Conservation (phyloP, 2,329 filamentous ascomycete genomes). For the Dryadomyces quercivorus region DNA sequence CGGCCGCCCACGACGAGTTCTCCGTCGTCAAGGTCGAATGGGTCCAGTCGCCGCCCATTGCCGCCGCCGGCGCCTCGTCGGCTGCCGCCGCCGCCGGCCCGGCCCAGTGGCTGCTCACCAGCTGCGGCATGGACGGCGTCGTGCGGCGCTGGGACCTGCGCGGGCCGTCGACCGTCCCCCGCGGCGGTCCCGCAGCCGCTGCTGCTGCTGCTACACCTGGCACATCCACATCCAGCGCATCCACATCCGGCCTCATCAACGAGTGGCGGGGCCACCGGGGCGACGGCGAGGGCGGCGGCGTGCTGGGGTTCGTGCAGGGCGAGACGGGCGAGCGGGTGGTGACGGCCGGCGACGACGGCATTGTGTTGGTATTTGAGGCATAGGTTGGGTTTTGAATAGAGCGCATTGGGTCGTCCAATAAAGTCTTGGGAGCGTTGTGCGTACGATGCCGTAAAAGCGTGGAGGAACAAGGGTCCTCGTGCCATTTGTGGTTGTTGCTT, state of each 20-base stretch:
- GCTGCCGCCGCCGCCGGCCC: conserved; percentile 20
- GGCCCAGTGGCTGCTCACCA: conserved; percentile 59
- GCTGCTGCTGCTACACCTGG: neutral
- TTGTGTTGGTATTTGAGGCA: conserved; percentile 56
- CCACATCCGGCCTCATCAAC: conserved; percentile 47
- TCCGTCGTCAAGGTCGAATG: conserved; percentile 92
- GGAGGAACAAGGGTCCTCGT: too few species aligned
- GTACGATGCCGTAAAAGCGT: too few species aligned
- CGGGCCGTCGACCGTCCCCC: conserved; percentile 21
- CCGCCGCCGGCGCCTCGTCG: neutral
- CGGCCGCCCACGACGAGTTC: conserved; percentile 73
- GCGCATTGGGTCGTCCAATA: neutral
- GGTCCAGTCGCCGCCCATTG: conserved; percentile 27
- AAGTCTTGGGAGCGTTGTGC: too few species aligned
- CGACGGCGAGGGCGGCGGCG: conserved; percentile 74
- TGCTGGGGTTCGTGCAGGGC: conserved; percentile 82
- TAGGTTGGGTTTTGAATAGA: conserved; percentile 13
- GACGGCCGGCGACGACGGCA: conserved; percentile 80
- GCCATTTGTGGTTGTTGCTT: too few species aligned
- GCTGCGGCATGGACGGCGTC: conserved; percentile 84
- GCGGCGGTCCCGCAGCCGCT: conserved; percentile 18
- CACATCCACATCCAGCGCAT: neutral
- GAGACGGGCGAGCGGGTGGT: conserved; percentile 62
- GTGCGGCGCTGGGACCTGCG: conserved; percentile 75
- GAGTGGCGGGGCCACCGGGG: conserved; percentile 89